A percentile compares a stretch with the other conserved stretches of the same genome.
phyloP scores from a whole-genome alignment of 768 basidiomycete species.

The Sarcodon aspratus region DNA sequence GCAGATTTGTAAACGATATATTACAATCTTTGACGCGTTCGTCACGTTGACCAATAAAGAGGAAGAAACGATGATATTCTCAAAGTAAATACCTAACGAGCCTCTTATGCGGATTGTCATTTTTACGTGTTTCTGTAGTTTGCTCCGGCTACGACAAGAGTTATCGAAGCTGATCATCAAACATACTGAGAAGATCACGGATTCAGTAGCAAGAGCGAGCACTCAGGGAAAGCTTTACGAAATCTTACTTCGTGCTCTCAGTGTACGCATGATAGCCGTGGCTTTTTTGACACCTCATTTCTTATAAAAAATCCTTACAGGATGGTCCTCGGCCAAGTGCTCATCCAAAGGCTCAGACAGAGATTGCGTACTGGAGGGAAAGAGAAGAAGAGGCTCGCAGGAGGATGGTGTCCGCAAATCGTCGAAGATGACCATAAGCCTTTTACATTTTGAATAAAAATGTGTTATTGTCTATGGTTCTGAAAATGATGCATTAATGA shows the following conservation, averaged over 20 bases:
- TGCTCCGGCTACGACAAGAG: conserved; percentile 79
- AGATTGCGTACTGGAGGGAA: conserved; percentile 80
- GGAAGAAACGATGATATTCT: conserved; percentile 95
- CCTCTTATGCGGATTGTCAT: background rate
- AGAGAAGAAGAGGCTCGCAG: conserved; percentile 68
- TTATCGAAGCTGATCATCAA: conserved; percentile 61
- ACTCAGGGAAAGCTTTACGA: conserved; percentile 70
- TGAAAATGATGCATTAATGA: conserved; percentile 1
- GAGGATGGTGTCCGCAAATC: conserved; percentile 14
- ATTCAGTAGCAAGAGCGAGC: conserved; percentile 49
- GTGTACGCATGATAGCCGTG: conserved; percentile 34
- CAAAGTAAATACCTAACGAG: conserved; percentile 47
- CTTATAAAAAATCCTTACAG: conserved; percentile 20
- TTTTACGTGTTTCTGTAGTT: conserved; percentile 28
- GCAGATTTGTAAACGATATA: conserved; percentile 69
- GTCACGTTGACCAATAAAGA: conserved; percentile 71
- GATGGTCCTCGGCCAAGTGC: conserved; percentile 58
- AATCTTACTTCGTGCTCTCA: conserved; percentile 60
- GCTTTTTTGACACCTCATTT: background rate
- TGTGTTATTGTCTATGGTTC: background rate
- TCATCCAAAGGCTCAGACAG: conserved; percentile 79
- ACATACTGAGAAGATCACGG: conserved; percentile 60
- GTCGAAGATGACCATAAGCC: conserved; percentile 7
- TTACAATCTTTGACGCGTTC: conserved; percentile 71
- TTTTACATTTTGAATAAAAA: background rate